Evolutionary conservation across 1,139 yeast genomes (phyloP), one percentile per base, ranked within the genome.

Genomic region (Protomyces arabidopsidicola): DNA sequence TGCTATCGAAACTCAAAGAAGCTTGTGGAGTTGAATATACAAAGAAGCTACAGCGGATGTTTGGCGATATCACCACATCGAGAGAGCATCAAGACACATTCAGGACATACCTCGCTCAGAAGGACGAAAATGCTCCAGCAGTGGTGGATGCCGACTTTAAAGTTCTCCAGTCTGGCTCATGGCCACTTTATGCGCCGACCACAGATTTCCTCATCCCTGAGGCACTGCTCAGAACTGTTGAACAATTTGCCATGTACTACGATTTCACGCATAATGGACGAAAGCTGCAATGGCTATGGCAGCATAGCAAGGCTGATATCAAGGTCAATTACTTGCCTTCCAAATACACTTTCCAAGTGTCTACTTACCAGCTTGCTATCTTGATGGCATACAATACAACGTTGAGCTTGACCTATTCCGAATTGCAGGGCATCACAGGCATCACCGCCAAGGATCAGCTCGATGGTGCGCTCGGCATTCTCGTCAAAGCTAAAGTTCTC

Each of bases 251-350:
- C 66, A 80, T 81, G 54, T 81, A 87, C 67, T 95, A 93, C 73
- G 81, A 83, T 57, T 78, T 81, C 55, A 88, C 88, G 71, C 97
- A 93, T 74, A 83, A 81, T 67, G 98, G 98, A 14, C 82, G 98
- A 74, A 86, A 90, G 69, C 82, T 95, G 71, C 87, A 88, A 72
- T 95, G 98, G 98, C 81, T 93, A 66, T 95, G 98, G 97, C 88
- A 90, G 70, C 85, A 90, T 72, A 90, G 96, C 54, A 88, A 95
- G 75, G 95, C 96, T 68, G 99, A 95, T 73, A 77, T 95, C 64
- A 88, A 85, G 75, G 96, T 96, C n/a, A 88, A 88, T 72, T 82
- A 90, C 68, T 83, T 93, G 5, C 85, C 86, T 69, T 86, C 87
- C 63, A 75, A 74, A 64, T 95, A 96, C 64, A 89, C 88, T 69